phyloP scores from a whole-genome alignment of 129 eudicot genomes.

The Lactuca sativa region DNA sequence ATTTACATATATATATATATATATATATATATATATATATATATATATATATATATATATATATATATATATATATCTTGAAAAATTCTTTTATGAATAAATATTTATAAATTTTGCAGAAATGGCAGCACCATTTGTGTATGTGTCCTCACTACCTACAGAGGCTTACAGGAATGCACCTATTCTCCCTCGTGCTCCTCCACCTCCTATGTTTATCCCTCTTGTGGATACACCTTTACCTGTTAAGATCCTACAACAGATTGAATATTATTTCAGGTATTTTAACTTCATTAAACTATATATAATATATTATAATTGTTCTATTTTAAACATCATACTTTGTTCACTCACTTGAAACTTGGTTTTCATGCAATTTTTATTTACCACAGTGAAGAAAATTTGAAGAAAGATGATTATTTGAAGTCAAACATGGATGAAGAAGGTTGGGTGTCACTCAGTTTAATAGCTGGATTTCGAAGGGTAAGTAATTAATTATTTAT shows the following conservation, averaged over 20 bases:
- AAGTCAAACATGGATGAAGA: constrained; percentile 70
- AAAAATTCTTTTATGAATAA: no score
- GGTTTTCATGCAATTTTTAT: not conserved
- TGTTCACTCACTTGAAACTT: no score
- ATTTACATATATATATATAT: not conserved
- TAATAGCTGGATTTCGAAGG: constrained; percentile 65
- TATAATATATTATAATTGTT: no score
- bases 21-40: no score
- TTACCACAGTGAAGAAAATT: constrained; percentile 54
- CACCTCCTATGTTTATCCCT: constrained; percentile 27
- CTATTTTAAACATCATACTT: not conserved
- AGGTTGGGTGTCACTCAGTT: constrained; percentile 67
- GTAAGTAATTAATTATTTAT: constrained; percentile 54
- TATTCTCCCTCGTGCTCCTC: constrained; percentile 33
- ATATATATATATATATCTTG: no score
- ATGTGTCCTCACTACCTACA: constrained; percentile 48
- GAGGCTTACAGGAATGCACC: constrained; percentile 48
- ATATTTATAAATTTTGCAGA: constrained; percentile 25
- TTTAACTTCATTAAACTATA: not conserved
- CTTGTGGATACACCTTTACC: constrained; percentile 35
- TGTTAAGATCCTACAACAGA: constrained; percentile 47
- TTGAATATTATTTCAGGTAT: constrained; percentile 83
- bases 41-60: no score
- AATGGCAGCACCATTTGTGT: constrained; percentile 42
- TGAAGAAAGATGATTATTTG: constrained; percentile 59